Base-by-base conservation (phyloP, 23 red algal species). In the Agarophyton chilense region DNA sequence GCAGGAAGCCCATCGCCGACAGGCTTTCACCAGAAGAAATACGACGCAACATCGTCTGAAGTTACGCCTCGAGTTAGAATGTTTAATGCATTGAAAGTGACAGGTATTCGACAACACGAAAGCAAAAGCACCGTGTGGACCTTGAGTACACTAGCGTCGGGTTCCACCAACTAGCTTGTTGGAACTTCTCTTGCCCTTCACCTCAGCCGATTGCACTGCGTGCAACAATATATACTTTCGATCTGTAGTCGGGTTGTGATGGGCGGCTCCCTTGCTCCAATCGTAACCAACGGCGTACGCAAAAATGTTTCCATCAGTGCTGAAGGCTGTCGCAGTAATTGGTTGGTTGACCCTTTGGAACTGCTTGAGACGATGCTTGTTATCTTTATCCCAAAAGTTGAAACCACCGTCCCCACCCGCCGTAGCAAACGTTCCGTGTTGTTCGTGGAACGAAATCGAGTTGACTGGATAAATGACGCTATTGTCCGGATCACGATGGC, bases 341-440 rank as follows among this genome's bases (percentile, higher is more conserved):
- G 96, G 96, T 79, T 91, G 80, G 46, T 89, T 81, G 21, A 98
- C n/a, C 72, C 94, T 93, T 40, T 95, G 85, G 56, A 98, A 93
- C 42, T 95, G 82, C 81, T 98, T 95, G 43, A 95, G 75, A 26
- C 92, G 81, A 89, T 93, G 87, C 84, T 98, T 98, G 46, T 94
- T 87, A 35, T 95, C 96, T 83, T 98, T 98, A 49, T 98, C 92
- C 96, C 96, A 98, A 71, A 98, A 95, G 78, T 91, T 95, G 53
- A 95, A 95, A 29, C 79, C 92, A n/a, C 90, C 90, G 84, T 92
- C 93, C 22, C 90, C 80, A 11, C 89, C 92, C 1, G 92, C 96
- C 22, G 92, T 95, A 10, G 88, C 85, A 95, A 93, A 98, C 13
- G 95, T 98, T 9, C 84, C 84, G 58, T 94, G 92, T 51, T 79